Base-by-base conservation (phyloP, 352 stramenopile genomes). In the Pythium aristosporum region DNA sequence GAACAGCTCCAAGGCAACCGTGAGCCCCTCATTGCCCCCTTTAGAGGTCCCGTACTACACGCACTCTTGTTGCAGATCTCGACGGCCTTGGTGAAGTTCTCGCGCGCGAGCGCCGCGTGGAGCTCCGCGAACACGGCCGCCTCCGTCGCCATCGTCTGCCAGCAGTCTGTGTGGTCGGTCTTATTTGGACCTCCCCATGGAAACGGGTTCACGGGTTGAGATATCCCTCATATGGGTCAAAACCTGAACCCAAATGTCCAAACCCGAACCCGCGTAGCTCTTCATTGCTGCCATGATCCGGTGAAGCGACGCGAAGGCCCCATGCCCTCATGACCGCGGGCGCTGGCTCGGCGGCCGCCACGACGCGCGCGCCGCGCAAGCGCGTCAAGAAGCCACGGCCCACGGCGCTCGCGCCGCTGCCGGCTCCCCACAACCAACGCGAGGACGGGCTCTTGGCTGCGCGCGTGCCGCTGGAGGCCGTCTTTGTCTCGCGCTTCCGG, bases 51-150 rank as follows among this genome's bases (percentile, higher is more conserved):
- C 10, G 44, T 28, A 42, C 3, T 2, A 46, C 2, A 68, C 80
- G 46, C 54, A 92, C 87, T 95, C 71, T 93, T 93, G 73, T 95
- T 95, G 78, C 85, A 91, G 53, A 91, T 88, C 57, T 94, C 85
- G 28, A 95, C 68, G 21, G 81, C 83, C 43, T 87, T 84, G 20
- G 81, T 58, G 67, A 87, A 95, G 72, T 90, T 90, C 67, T 95
- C 85, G 47, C 74, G 77, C 68, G 87, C 79, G 41, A 95, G 74
- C 43, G 79, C 80, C 25, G 79, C 76, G 18, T 92, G 80, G 50
- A 95, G 85, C 79, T 95, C 85, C 64, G 73, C 72, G 62, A 92
- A 92, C 69, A 80, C 80, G 34, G 77, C 74, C 23, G 76, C 73
- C 20, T 79, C 73, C 56, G 71, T 65, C 61, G 68, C 63, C 60